phyloP scores from a whole-genome alignment of 352 stramenopile species.

The Stephanocyclus meneghinianus region DNA sequence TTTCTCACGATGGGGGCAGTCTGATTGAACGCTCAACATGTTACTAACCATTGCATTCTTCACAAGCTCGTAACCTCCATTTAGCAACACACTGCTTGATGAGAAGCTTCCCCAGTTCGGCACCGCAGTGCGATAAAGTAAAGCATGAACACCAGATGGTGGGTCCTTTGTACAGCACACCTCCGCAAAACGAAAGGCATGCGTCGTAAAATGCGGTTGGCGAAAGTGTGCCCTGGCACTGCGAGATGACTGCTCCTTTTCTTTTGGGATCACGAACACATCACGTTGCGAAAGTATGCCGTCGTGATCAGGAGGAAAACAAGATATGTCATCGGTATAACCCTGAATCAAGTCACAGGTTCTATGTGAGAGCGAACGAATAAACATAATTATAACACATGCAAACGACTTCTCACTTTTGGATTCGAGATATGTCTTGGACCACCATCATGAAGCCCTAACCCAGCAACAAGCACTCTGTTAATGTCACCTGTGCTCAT shows the following conservation, averaged over 20 bases:
- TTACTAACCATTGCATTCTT: conserved; percentile 23
- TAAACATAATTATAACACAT: neutral
- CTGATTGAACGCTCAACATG: conserved; percentile 35
- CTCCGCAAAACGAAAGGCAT: conserved; percentile 17
- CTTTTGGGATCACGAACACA: conserved; percentile 27
- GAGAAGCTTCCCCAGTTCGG: neutral
- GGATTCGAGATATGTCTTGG: conserved; percentile 31
- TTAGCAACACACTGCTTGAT: conserved; percentile 1
- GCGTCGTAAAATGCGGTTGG: conserved; percentile 28
- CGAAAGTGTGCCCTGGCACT: conserved; percentile 1
- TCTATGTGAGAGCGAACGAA: neutral
- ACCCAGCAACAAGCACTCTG: conserved; percentile 30
- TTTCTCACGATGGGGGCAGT: conserved; percentile 45
- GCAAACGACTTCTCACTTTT: neutral
- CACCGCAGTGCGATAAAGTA: conserved; percentile 13
- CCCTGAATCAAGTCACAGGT: neutral
- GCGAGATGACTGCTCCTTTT: neutral
- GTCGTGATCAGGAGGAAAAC: conserved; percentile 42
- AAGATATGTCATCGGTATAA: neutral
- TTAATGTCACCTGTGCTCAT: conserved; percentile 50
- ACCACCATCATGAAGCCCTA: conserved; percentile 49
- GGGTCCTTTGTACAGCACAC: conserved; percentile 13
- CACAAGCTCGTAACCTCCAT: conserved; percentile 21
- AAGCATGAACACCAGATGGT: neutral
- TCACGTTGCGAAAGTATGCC: conserved; percentile 30